Percentiles rank a stretch among this genome's conserved stretches.
These are phyloP conservation scores for Metschnikowia noctiluminum DNA, from an alignment of 805 yeast species.

Conservation along the genomic window DNA sequence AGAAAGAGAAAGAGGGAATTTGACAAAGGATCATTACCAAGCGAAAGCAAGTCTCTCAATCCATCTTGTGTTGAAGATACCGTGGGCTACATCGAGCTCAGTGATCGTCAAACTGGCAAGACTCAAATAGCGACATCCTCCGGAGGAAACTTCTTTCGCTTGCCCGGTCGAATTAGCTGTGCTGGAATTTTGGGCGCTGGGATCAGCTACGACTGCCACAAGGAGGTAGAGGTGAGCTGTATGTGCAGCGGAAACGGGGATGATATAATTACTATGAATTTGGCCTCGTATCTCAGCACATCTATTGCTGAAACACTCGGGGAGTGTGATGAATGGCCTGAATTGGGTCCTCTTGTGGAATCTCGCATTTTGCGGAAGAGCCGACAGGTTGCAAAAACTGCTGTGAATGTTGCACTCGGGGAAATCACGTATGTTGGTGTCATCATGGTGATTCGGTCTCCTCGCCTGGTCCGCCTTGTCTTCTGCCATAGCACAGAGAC, in stretches of 20 bases:
- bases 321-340: slow-evolving; percentile 16
- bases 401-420: slow-evolving; percentile 10
- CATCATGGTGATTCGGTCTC: slow-evolving; percentile 17
- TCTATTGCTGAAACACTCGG: slow-evolving; percentile 15
- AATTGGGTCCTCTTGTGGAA: slow-evolving; percentile 20
- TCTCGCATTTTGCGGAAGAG: slow-evolving; percentile 14
- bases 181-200: slow-evolving; percentile 51
- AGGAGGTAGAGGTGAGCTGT: slow-evolving; percentile 26
- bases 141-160: slow-evolving; percentile 52
- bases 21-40: background rate
- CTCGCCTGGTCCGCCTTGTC: slow-evolving; percentile 8
- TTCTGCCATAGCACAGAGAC: slow-evolving; percentile 20
- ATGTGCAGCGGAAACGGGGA: slow-evolving; percentile 58
- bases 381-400: slow-evolving; percentile 9
- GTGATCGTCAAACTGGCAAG: background rate
- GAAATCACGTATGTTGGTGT: slow-evolving; percentile 31
- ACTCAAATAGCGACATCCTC: slow-evolving; percentile 40
- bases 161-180: slow-evolving; percentile 51
- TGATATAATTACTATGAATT: slow-evolving; percentile 44
- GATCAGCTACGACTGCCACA: slow-evolving; percentile 22
- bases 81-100: slow-evolving; percentile 37
- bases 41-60: no score
- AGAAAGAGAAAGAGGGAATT: background rate
- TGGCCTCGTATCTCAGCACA: slow-evolving; percentile 29
- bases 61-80: slow-evolving; percentile 36